A percentile compares a stretch with the other conserved stretches of the same genome.
phyloP scores from a whole-genome alignment of 1,284 basidiomycete genomes.

The Ganoderma sp. region DNA sequence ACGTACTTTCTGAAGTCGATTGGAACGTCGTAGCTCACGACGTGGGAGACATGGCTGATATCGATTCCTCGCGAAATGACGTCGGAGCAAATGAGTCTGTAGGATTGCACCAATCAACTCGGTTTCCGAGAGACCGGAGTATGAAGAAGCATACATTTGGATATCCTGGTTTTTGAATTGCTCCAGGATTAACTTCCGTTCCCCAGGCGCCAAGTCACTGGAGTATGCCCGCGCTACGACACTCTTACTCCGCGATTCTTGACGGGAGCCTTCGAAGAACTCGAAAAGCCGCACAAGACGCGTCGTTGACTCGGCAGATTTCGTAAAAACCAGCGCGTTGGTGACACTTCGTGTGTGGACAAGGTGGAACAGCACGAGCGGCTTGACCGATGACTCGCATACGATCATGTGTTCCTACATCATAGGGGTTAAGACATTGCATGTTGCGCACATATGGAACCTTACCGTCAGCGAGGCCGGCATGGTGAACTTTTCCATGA shows the following conservation, averaged over 20 bases:
- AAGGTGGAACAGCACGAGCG: slow-evolving; percentile 88
- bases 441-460: slow-evolving; percentile 29
- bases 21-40: slow-evolving; percentile 93
- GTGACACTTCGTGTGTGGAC: slow-evolving; percentile 65
- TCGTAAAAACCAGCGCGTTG: slow-evolving; percentile 92
- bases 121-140: background rate
- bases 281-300: slow-evolving; percentile 85
- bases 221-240: slow-evolving; percentile 79
- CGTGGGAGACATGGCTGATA: slow-evolving; percentile 88
- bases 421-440: background rate
- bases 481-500: slow-evolving; percentile 82
- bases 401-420: slow-evolving; percentile 87
- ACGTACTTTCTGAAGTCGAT: slow-evolving; percentile 99
- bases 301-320: slow-evolving; percentile 89
- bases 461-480: slow-evolving; percentile 74
- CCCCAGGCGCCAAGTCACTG: slow-evolving; percentile 78
- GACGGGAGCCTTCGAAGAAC: slow-evolving; percentile 74
- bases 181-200: slow-evolving; percentile 80
- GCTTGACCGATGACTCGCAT: slow-evolving; percentile 82
- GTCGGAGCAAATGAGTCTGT: slow-evolving; percentile 92
- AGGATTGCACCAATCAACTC: background rate
- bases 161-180: slow-evolving; percentile 84
- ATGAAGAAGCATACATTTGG: slow-evolving; percentile 69
- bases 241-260: slow-evolving; percentile 30
- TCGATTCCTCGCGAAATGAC: slow-evolving; percentile 97